phyloP scores from a whole-genome alignment of 768 basidiomycete species.

The Boletales sp. region DNA sequence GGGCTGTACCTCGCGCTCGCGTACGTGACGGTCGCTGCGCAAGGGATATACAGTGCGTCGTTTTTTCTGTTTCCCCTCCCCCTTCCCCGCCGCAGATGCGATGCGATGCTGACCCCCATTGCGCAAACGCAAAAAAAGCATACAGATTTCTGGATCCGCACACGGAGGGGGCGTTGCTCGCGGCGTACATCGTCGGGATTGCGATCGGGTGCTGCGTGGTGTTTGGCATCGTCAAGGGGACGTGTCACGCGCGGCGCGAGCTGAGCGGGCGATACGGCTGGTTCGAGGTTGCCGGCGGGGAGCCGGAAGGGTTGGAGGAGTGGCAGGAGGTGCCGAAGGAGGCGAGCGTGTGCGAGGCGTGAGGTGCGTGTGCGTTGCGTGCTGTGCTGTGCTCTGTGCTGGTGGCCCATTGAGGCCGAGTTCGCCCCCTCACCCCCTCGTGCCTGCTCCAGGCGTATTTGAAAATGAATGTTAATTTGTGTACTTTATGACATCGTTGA shows the following conservation, averaged over 20 bases:
- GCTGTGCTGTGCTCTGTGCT: too few species aligned
- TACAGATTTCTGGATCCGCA: slow-evolving; percentile 64
- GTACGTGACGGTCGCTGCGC: slow-evolving; percentile 59
- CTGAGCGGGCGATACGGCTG: slow-evolving; percentile 19
- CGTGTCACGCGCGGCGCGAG: slow-evolving; percentile 38
- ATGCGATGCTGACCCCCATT: background rate
- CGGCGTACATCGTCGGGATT: slow-evolving; percentile 63
- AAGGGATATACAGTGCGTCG: slow-evolving; percentile 67
- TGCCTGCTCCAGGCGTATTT: too few species aligned
- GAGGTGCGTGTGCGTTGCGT: too few species aligned
- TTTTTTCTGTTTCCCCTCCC: too few species aligned
- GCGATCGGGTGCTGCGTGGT: slow-evolving; percentile 46
- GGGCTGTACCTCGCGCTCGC: slow-evolving; percentile 60
- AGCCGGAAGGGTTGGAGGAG: slow-evolving; percentile 35
- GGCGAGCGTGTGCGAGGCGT: slow-evolving; percentile 7
- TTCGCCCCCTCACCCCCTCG: too few species aligned
- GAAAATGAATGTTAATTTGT: too few species aligned
- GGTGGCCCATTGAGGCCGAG: too few species aligned
- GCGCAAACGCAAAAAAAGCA: slow-evolving; percentile 35
- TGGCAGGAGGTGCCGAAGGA: slow-evolving; percentile 41
- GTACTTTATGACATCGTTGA: too few species aligned
- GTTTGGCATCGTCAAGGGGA: slow-evolving; percentile 45
- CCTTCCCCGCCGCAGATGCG: slow-evolving; percentile 7
- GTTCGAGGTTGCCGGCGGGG: slow-evolving; percentile 3
- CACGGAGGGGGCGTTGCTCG: slow-evolving; percentile 41